phyloP scores from a whole-genome alignment of 1,139 yeast species.

The Geotrichum aggregatum region DNA sequence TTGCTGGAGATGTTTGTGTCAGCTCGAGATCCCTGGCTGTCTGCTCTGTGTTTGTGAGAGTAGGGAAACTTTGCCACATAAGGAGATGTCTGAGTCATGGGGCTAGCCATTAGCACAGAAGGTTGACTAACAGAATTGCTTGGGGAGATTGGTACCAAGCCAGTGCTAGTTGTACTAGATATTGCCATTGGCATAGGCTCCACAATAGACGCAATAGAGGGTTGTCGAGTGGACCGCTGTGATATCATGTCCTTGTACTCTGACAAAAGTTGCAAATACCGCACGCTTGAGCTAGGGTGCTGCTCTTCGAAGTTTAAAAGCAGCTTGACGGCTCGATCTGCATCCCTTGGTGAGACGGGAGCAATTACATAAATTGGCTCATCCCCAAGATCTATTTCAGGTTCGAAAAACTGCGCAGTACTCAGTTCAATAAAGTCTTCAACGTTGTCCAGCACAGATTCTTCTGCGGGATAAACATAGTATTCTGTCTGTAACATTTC shows the following conservation, averaged over 20 bases:
- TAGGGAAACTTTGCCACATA: not conserved
- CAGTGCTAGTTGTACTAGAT: not conserved
- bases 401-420: conserved; percentile 19
- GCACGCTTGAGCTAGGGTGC: conserved; percentile 4
- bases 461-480: conserved; percentile 16
- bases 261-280: conserved; percentile 1
- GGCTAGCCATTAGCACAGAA: not conserved
- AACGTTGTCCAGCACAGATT: conserved; percentile 12
- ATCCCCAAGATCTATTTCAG: not conserved
- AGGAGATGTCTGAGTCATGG: conserved; percentile 8
- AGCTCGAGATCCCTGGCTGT: not conserved
- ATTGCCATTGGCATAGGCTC: not conserved
- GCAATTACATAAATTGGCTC: conserved; percentile 12
- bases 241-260: conserved; percentile 2
- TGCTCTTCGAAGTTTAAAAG: conserved; percentile 16
- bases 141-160: not conserved
- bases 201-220: conserved; percentile 1
- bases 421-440: conserved; percentile 19
- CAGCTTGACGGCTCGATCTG: conserved; percentile 12
- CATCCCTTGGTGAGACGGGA: conserved; percentile 2
- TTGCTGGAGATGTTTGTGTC: conserved; percentile 1
- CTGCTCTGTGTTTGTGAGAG: not conserved
- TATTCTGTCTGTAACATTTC: conserved; percentile 4
- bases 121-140: not conserved
- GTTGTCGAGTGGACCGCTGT: not conserved